A percentile compares a stretch with the other conserved stretches of the same genome.
phyloP scores from a whole-genome alignment of 148 eudicot genomes.

The Polygonum maritimum region DNA sequence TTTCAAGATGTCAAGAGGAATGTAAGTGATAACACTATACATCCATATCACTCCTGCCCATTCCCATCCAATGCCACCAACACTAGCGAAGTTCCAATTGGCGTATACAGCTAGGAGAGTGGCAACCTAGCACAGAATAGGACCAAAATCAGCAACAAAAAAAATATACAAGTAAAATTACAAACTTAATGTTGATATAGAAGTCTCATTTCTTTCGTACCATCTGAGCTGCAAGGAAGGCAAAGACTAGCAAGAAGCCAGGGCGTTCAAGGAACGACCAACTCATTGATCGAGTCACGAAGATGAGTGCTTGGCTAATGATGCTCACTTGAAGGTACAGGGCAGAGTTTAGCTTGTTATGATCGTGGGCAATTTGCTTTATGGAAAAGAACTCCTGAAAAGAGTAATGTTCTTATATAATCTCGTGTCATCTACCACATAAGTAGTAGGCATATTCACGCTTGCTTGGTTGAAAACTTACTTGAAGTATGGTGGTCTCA shows the following conservation, averaged over 20 bases:
- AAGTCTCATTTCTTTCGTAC: conserved; percentile 16
- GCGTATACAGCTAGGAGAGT: conserved; percentile 72
- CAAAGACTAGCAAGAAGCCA: conserved; percentile 45
- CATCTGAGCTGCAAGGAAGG: conserved; percentile 69
- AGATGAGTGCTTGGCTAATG: conserved; percentile 85
- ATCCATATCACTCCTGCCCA: conserved; percentile 92
- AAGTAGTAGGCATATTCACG: background rate
- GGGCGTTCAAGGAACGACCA: conserved; percentile 84
- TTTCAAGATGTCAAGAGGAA: conserved; percentile 80
- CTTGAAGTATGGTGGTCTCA: conserved; percentile 59
- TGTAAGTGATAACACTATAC: conserved; percentile 56
- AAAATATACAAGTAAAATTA: background rate
- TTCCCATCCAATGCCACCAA: conserved; percentile 73
- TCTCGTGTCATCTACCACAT: background rate
- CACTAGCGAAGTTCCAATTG: conserved; percentile 61
- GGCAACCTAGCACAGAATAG: conserved; percentile 38
- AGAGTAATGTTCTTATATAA: background rate
- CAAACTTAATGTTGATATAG: background rate
- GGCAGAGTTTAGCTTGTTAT: conserved; percentile 60
- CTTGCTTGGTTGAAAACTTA: conserved; percentile 16
- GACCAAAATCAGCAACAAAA: background rate
- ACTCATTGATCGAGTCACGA: conserved; percentile 80
- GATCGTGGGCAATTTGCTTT: conserved; percentile 29
- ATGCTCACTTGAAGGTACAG: conserved; percentile 94
- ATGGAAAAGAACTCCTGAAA: conserved; percentile 44